phyloP scores from a whole-genome alignment of 2,329 filamentous ascomycete genomes.

The Colletotrichum musae region DNA sequence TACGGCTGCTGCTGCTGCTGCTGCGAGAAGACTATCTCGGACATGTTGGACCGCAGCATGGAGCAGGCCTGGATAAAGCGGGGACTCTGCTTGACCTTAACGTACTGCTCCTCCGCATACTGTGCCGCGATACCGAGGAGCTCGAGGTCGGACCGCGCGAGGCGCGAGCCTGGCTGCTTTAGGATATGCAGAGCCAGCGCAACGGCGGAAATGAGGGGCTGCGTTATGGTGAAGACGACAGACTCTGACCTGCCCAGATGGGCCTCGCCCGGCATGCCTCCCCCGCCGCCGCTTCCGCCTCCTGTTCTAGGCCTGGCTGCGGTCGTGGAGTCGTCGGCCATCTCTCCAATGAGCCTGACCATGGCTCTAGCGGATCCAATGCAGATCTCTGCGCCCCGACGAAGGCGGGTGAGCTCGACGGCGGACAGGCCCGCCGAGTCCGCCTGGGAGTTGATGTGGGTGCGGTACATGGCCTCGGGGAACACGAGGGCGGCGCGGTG shows the following conservation, averaged over 20 bases:
- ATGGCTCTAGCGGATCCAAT: constrained; percentile 27
- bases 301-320: background rate
- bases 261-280: background rate
- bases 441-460: constrained; percentile 38
- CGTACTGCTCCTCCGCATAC: constrained; percentile 42
- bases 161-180: constrained; percentile 37
- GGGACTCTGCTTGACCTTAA: constrained; percentile 23
- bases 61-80: constrained; percentile 33
- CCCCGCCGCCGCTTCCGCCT: background rate
- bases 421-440: constrained; percentile 10
- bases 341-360: constrained; percentile 21
- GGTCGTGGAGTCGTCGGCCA: constrained; percentile 22
- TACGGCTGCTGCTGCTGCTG: background rate
- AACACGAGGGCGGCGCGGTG: constrained; percentile 43
- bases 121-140: constrained; percentile 40
- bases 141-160: constrained; percentile 44
- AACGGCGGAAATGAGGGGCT: constrained; percentile 40
- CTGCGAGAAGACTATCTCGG: constrained; percentile 2
- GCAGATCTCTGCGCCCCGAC: constrained; percentile 23
- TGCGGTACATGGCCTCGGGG: constrained; percentile 36
- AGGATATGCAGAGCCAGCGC: constrained; percentile 43
- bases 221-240: constrained; percentile 33
- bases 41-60: constrained; percentile 30
- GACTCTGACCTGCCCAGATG: constrained; percentile 10
- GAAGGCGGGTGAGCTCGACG: constrained; percentile 20